Base-by-base conservation (phyloP, 2,329 filamentous ascomycete genomes). In the Ascochyta clinopodiicola region DNA sequence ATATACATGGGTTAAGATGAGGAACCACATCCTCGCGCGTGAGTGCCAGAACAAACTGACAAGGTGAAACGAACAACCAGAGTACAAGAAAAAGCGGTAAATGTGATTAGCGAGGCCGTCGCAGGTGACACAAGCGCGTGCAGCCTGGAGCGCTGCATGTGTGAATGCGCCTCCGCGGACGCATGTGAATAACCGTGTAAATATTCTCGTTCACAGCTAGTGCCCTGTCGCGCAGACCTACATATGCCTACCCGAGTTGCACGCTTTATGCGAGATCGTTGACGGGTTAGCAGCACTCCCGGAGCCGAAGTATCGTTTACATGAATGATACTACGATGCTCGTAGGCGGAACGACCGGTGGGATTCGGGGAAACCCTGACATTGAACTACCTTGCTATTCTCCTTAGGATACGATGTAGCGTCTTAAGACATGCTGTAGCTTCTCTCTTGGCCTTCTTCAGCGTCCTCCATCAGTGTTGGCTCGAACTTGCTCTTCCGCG, bases 391-490 rank as follows among this genome's bases (percentile, higher is more conserved):
- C 3, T 35, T 8, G 15, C 7, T 8, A 17, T 17, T n/a, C n/a
- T 15, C 32, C 6, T n/a, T 19, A 35, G 7, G 32, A n/a, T 35
- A 17, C 17, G n/a, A 15, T 6, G 6, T 35, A 9, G 7, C n/a
- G 9, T 35, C 32, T 35, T n/a, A 43, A 43, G 47, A 47, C 52
- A 51, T 56, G 42, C 46, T 44, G 46, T 51, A 51, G 43, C 52
- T 51, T 51, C 59, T 56, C 51, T 62, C 56, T 38, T 59, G 60
- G 0, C 56, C 56, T 27, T 60, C 57, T 31, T 56, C 29, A 10
- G 49, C 51, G 44, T 68, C 66, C 35, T 71, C 67, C 70, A 74
- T 73, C 27, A 70, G 38, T 12, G 72, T 73, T 24, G 72, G 71
- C 57, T 64, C 60, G 52, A 70, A 74, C 51, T 67, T 69, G 17